Evolutionary conservation across 345 rosid genomes (phyloP), one percentile per base, ranked within the genome.

Genomic region (Litchi chinensis): DNA sequence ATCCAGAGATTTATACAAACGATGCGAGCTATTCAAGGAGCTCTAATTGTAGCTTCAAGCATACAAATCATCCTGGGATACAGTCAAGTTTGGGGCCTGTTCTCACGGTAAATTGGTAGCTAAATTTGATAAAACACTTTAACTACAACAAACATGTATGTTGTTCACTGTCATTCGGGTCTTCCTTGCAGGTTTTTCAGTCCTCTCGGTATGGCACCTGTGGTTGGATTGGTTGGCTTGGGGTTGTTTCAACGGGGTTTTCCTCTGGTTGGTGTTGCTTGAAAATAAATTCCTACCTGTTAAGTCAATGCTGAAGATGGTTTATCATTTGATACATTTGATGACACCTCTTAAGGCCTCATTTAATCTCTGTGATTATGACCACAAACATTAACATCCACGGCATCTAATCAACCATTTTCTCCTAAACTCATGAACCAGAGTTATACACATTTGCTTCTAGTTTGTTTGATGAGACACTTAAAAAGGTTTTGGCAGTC

Each of bases 1-100:
- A 83, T 93, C 89, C 88, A 95, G 98, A 93, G 98, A 83, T 95
- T 95, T 88, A 84, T 92, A 77, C 95, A 91, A 66, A 91, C 98
- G 0, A 93, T 95, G 95, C 86, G 91, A 80, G 95, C 99, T 12
- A 90, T 91, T 79, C 98, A 93, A 86, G 99, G 98, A 46, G 96
- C 99, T 39, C 83, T 93, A 77, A 91, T 93, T 69, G 93, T 95
- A 40, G 97, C 98, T 24, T 91, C 98, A 18, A 91, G 93, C 87
- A 83, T 92, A 82, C 97, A 92, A 81, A 96, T 96, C 80, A 84
- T 92, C 82, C 90, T 93, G 67, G 98, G 98, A 8, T 94, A 92
- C 71, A 90, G 97, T 84, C 97, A 92, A 90, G 83, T 91, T 16
- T 92, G 97, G 98, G 97, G 97, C 77, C 93, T 92, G 65, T 88